Evolutionary conservation across 2,329 filamentous ascomycete genomes (phyloP), one percentile per base, ranked within the genome.

Genomic region (Diaporthe ilicicola): DNA sequence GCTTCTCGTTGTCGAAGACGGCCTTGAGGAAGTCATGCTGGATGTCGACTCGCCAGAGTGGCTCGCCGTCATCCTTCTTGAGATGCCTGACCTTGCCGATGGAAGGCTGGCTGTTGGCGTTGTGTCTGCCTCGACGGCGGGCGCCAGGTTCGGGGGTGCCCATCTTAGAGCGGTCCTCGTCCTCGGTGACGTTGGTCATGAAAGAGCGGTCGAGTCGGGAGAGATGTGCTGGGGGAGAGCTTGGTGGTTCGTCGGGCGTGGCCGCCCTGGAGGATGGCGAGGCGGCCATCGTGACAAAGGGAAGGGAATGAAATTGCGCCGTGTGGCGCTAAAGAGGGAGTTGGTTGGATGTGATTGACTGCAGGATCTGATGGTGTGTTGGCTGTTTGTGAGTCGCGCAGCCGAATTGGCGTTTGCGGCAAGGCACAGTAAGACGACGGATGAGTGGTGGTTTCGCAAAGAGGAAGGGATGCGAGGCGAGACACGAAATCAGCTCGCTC

Each of bases 1-100:
- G 84, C 66, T 84, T 79, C 1, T 92, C 87, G 78, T 96, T 89
- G 78, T 95, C 91, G 79, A 97, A 96, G 74, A 97, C 91, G 62
- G 90, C 88, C 75, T 90, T 90, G 75, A 97, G 86, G 76, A 97
- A 96, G 81, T 96, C 94, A 81, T 92, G 95, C 81, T 97, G 94
- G 72, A 97, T 97, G 81, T 97, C 94, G 79, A 90, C 91, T 76
- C 94, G 87, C 94, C 94, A 97, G 4, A 97, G 86, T 59, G 94
- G 94, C 75, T 95, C 93, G 77, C 94, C 94, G 78, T 97, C 94
- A 73, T 95, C 93, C 81, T 96, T 96, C 82, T 97, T 97, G 66
- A 97, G 83, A 79, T 96, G 93, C 67, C 92, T 85, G 70, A 97
- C 94, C 84, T 96, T 97, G 75, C 88, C 88, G 66, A 81, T 79